phyloP scores from a whole-genome alignment of 805 yeast species.

The Hermanozyma aechmeae region DNA sequence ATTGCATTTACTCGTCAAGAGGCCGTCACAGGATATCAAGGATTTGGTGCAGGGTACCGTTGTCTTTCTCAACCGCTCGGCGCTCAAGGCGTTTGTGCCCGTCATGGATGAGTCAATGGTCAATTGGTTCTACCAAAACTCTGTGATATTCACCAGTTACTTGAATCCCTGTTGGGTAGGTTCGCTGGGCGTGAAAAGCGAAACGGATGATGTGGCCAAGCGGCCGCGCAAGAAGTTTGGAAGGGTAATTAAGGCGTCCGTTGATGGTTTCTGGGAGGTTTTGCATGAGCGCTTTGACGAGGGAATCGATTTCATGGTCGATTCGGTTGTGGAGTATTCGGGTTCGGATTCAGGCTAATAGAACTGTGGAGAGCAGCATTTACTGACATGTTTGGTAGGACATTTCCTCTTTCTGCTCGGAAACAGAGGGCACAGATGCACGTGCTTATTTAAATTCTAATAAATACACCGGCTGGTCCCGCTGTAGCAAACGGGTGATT shows the following conservation, averaged over 20 bases:
- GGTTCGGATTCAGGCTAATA: conserved; percentile 7
- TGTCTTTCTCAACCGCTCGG: conserved; percentile 57
- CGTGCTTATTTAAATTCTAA: no score
- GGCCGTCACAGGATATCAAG: conserved; percentile 46
- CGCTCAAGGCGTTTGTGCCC: conserved; percentile 74
- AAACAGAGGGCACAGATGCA: no score
- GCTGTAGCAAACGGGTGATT: no score
- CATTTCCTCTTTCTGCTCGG: no score
- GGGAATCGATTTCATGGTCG: conserved; percentile 74
- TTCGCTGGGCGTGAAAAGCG: conserved; percentile 21
- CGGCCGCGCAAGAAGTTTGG: conserved; percentile 89
- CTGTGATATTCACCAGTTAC: conserved; percentile 69
- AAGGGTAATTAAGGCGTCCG: conserved; percentile 66
- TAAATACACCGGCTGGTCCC: no score
- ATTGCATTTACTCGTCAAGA: conserved; percentile 80
- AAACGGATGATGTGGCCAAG: conserved; percentile 32
- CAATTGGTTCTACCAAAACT: conserved; percentile 86
- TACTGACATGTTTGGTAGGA: no score
- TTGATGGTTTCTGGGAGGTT: conserved; percentile 67
- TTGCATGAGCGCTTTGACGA: conserved; percentile 79
- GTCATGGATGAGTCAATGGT: conserved; percentile 81
- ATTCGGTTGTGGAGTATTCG: conserved; percentile 51
- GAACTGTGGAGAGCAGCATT: no score
- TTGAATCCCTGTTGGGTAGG: conserved; percentile 77
- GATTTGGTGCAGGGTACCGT: conserved; percentile 61